Base-by-base conservation (phyloP, 768 basidiomycete genomes). In the Agaricus sinodeliciosus region DNA sequence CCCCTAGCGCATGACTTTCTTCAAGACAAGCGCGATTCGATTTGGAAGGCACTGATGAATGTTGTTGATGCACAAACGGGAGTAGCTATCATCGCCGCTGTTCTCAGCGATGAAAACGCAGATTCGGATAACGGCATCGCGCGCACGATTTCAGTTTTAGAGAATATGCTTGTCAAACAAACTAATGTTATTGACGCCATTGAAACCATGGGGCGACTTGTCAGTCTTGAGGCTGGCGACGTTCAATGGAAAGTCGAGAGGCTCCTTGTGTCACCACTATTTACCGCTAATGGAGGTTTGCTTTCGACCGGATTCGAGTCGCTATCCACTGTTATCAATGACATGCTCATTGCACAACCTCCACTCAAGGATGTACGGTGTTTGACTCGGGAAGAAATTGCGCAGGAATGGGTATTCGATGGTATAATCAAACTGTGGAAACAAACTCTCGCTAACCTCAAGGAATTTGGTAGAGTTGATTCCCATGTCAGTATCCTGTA, bases 341-440 rank as follows among this genome's bases (percentile, higher is more conserved):
- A 54, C 13, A 36, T 54, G 39, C 46, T 54, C 22, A 44, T 70
- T 82, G 46, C 77, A 78, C 5, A 72, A 81, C 57, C 78, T 79
- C 37, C 75, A 28, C 54, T 81, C 15, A 66, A 70, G 13, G 83
- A 85, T 57, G 67, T 89, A 28, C 71, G 81, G 18, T 65, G 74
- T n/a, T 66, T 90, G 55, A 79, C 73, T 6, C 65, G 69, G 36
- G 77, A 81, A 11, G 85, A 90, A 59, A 61, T 89, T 37, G 65
- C 73, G 15, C 67, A 65, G 50, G 70, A 72, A 5, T 81, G 77
- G 69, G 71, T 82, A 11, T 79, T 82, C 57, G 64, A 75, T 1
- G 73, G 72, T 7, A 56, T 87, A 44, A 63, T 84, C 31, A 68
- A 70, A 4, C 63, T 80, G 4, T 87, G 84, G 84, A 77, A 61